Base-by-base conservation (phyloP, 106 monocot species). In the Alisma plantagoaquatica region DNA sequence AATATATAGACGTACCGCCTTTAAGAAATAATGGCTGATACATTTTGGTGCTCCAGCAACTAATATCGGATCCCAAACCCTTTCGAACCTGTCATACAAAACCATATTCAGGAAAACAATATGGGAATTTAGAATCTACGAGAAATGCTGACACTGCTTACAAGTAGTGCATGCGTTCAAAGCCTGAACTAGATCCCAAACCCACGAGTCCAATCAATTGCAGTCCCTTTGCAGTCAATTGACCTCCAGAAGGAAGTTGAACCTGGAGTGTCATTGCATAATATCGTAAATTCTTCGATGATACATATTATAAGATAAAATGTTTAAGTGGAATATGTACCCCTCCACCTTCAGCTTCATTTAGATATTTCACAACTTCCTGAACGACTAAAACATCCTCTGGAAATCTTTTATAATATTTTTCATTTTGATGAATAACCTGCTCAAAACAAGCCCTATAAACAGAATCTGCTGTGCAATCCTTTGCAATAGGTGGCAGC, bases 131-230 rank as follows among this genome's bases (percentile, higher is more conserved):
- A 51, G 19, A 54, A 16, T 9, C 17, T 29, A 41, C 23, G 3
- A 21, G 19, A 19, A 28, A 21, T 29, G 20, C 42, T 52, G 38
- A 27, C 3, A 17, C 7, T 19, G 25, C 83, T 69, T 75, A 96
- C 94, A 96, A 61, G 60, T 78, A 96, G 44, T 96, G 94, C 64
- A 96, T 45, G 43, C 84, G 83, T 81, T 96, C 94, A 78, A 96
- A 96, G 56, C 94, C 88, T 17, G 88, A 67, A 60, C 84, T 66
- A 57, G 73, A 89, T 24, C 94, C 94, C 76, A 96, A 74, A 49
- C 81, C 88, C 31, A 63, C 72, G 51, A 88, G 70, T 43, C 94
- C 94, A 74, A 96, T 77, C 43, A 70, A 64, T 68, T 96, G 94
- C 62, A 96, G 67, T 26, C 88, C 89, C 54, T 75, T 96, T 27